Evolutionary conservation across 352 stramenopile genomes (phyloP), one percentile per base, ranked within the genome.

Genomic region (Pythium vanterpoolii): DNA sequence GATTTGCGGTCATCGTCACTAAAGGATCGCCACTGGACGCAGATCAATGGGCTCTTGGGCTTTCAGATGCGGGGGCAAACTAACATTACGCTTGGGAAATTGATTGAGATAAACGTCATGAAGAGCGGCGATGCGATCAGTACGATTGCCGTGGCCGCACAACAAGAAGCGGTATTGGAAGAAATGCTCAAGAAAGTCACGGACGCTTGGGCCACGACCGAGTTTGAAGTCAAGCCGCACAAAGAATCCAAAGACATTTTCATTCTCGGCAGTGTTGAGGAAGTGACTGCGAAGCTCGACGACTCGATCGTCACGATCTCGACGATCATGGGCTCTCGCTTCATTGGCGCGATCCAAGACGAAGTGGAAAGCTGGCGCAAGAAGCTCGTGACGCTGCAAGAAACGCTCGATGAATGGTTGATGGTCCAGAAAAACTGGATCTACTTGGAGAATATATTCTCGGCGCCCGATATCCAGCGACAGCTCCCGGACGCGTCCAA

Each of bases 1-100:
- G 91, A 98, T 44, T 74, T 98, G 13, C 85, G 94, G 7, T 97
- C 96, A 45, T 81, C 87, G 0, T 71, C 77, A 6, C 93, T 98
- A 69, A 97, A 98, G 70, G 90, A 97, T 45, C 87, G 94, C 1
- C 95, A 98, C 71, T 98, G 95, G 95, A 83, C 97, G 49, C 89
- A 94, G 62, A 97, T 98, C 34, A 76, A 95, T 44, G 30, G 66
- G 4, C 66, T 93, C 5, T 68, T 98, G 0, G 93, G 93, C 5
- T 97, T 98, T 50, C 63, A 88, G 28, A 96, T 98, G 68, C 85
- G 95, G 36, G 83, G 79, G 0, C 79, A 92, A 49, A 68, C 64
- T 7, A 71, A 60, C 1, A 86, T 98, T 38, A 97, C 91, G 6
- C 62, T 98, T 6, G 86, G 86, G 1, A 79, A 85, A 14, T 62